Evolutionary conservation across 495 filamentous ascomycete genomes (phyloP).

Genomic region (Penicillium ochrochloron): DNA sequence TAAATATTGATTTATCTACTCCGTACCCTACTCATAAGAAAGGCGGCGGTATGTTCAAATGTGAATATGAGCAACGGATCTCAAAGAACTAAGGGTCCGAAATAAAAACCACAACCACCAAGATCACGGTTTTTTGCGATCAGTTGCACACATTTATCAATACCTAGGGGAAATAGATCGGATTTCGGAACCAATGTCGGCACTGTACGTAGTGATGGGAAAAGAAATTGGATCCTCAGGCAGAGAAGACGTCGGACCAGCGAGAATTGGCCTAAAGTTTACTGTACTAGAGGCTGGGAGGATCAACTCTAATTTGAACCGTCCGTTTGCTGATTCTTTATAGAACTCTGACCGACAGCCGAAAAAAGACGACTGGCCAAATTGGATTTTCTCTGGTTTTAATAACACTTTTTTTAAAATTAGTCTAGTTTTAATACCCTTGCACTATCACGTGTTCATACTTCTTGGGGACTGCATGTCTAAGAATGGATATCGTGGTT

Average conservation of each 20-base stretch:
- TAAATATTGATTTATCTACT: background rate
- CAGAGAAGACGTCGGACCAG: background rate
- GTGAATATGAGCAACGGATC: slow-evolving; percentile 1
- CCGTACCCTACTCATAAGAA: slow-evolving; percentile 2
- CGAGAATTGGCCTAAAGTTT: slow-evolving; percentile 2
- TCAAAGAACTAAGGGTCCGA: slow-evolving; percentile 1
- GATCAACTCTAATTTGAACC: slow-evolving; percentile 3
- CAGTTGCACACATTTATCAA: background rate
- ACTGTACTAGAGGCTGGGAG: slow-evolving; percentile 3
- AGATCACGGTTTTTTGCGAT: background rate
- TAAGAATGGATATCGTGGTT: too few species aligned
- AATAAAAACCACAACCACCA: background rate
- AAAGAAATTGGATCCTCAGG: background rate
- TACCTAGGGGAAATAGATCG: background rate
- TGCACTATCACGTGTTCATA: too few species aligned
- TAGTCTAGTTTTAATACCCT: too few species aligned
- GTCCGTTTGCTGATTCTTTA: too few species aligned
- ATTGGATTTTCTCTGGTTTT: too few species aligned
- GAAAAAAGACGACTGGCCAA: too few species aligned
- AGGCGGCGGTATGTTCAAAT: background rate
- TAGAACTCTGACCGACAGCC: too few species aligned
- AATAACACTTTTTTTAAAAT: too few species aligned
- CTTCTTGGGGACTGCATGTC: too few species aligned
- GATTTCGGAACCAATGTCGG: background rate
- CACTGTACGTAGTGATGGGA: background rate